phyloP scores from a whole-genome alignment of 1,284 basidiomycete genomes.

The Spongispora temasekensis region DNA sequence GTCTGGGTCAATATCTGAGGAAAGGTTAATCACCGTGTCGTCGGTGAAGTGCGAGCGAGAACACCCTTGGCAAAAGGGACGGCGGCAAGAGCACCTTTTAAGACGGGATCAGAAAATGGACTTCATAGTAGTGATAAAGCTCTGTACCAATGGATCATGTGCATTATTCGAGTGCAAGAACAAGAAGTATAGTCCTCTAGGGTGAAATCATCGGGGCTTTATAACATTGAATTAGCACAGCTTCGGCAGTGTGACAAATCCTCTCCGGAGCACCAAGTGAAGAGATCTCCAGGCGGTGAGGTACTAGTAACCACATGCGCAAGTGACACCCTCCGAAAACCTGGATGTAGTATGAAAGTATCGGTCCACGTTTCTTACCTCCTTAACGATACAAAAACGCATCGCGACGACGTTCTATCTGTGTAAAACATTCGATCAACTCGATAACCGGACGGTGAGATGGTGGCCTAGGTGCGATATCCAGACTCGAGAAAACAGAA shows the following conservation, averaged over 20 bases:
- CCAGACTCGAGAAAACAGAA: no score
- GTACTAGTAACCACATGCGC: no score
- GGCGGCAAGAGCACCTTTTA: constrained; percentile 6
- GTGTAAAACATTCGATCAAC: no score
- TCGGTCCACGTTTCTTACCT: no score
- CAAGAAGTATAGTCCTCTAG: no score
- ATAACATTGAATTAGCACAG: constrained; percentile 15
- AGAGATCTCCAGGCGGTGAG: constrained; percentile 5
- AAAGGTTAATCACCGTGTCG: background rate
- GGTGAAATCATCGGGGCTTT: no score
- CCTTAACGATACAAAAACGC: no score
- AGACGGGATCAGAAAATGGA: constrained; percentile 2
- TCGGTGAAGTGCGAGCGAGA: background rate
- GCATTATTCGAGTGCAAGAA: constrained; percentile 12
- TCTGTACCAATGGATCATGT: constrained; percentile 11
- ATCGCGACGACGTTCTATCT: no score
- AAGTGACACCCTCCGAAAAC: no score
- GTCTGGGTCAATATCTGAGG: background rate
- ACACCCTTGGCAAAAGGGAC: background rate
- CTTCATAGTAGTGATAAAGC: background rate
- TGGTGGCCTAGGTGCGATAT: no score
- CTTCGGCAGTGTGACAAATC: background rate
- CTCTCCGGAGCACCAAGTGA: background rate
- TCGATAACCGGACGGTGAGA: no score
- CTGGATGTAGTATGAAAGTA: no score